Base-by-base conservation (phyloP, 768 basidiomycete species). In the Rhodosporidiobolus odoratus region DNA sequence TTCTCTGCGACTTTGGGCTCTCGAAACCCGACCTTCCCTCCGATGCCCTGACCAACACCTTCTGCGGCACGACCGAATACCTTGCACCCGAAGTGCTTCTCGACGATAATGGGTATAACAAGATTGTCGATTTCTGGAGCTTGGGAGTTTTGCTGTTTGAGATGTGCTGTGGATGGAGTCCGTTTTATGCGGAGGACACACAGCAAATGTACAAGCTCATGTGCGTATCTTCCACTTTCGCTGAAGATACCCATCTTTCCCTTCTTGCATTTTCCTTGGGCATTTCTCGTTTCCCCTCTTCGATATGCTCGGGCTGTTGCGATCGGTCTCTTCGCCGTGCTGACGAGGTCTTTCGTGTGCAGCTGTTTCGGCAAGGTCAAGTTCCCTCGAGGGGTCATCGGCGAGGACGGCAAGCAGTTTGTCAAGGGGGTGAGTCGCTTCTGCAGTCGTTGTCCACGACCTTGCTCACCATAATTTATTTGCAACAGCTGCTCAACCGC, bases 81-180 rank as follows among this genome's bases (percentile, higher is more conserved):
- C 90, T 99, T 60, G 96, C 96, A 0, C 96, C 96, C 0, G 96
- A 99, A 78, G 95, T 99, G n/a, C 84, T 99, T 16, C 85, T 99
- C 52, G 94, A 97, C 79, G 96, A 98, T 78, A 92, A 95, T 73
- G 96, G 96, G 19, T 98, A 99, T 80, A 92, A 90, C 56, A 98
- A 98, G 65, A 87, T 96, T 58, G 96, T 99, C 75, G 96, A 99
- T 79, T 99, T 98, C 79, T 99, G 96, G 77, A 90, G 89, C 57
- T 82, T 97, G 27, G 95, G 94, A 41, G 96, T 98, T 2, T 83
- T 99, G 40, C 83, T 99, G 32, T 99, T 98, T 79, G 96, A 99
- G 81, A 99, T 99, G 96, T 98, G 96, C 77, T 99, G 96, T 75
- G 96, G 96, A 10, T 98, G 96, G 96, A 92, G 90, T 78, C 96